Percentiles rank a stretch among this genome's conserved stretches.
These are phyloP conservation scores for Trichoderma cornu-damae DNA, from an alignment of 2,329 filamentous ascomycete genomes.

Conservation along the genomic window DNA sequence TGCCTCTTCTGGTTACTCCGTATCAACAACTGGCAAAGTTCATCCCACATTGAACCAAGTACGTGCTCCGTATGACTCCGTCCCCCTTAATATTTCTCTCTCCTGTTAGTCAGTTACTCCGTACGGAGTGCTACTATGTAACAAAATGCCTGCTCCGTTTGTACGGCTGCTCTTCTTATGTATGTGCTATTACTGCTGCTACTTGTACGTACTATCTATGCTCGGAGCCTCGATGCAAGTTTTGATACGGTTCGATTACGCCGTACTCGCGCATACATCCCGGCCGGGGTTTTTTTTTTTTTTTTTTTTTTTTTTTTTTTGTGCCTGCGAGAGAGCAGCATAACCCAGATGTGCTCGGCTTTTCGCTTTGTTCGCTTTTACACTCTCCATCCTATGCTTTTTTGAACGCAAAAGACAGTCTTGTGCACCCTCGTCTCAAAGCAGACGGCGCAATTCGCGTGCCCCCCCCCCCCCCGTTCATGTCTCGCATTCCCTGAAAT, in stretches of 20 bases:
- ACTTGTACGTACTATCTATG: not conserved
- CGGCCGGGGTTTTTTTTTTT: no score
- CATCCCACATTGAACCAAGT: not conserved
- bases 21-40: not conserved
- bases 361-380: no score
- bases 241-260: not conserved
- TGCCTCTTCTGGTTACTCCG: no score
- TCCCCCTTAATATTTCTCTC: not conserved
- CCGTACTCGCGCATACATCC: slow-evolving; percentile 8
- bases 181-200: not conserved
- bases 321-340: not conserved
- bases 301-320: no score
- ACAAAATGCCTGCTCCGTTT: no score
- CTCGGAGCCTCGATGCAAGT: slow-evolving; percentile 2
- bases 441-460: not conserved
- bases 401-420: not conserved
- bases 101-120: no score
- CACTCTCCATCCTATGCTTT: not conserved
- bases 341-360: not conserved
- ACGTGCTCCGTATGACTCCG: not conserved
- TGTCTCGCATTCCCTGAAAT: not conserved
- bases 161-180: not conserved
- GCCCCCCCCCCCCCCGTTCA: no score
- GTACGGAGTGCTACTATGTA: no score
- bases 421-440: not conserved